These are phyloP conservation scores for Nymphaea colorata DNA, from an alignment of 164 flowering plant species.

Conservation along the genomic window DNA sequence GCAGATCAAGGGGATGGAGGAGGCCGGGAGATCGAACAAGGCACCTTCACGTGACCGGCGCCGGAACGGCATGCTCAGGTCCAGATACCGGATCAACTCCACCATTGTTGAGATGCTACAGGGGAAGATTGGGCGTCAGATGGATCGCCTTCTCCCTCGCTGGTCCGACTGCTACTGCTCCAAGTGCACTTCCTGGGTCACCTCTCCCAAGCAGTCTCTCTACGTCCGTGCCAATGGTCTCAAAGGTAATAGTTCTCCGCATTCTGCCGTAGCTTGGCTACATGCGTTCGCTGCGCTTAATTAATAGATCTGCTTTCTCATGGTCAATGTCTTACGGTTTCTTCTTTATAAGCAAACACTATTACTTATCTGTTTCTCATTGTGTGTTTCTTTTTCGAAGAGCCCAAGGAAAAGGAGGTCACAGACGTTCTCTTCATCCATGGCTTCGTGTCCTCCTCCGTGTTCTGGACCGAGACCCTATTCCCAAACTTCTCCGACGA, in stretches of 20 bases:
- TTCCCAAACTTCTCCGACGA: constrained; percentile 65
- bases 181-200: constrained; percentile 55
- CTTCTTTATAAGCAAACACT: too few species aligned
- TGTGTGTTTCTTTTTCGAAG: neutral
- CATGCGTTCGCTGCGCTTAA: neutral
- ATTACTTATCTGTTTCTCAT: too few species aligned
- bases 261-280: neutral
- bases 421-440: constrained; percentile 78
- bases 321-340: too few species aligned
- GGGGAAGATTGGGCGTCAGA: constrained; percentile 45
- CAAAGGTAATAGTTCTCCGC: constrained; percentile 28
- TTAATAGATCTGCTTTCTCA: neutral
- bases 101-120: constrained; percentile 76
- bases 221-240: constrained; percentile 47
- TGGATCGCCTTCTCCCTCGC: constrained; percentile 37
- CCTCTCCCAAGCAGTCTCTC: constrained; percentile 45
- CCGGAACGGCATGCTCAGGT: constrained; percentile 19
- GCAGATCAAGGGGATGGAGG: constrained; percentile 22
- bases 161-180: constrained; percentile 94
- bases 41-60: constrained; percentile 8
- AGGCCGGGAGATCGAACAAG: constrained; percentile 3
- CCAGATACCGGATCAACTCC: constrained; percentile 51
- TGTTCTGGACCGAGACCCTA: constrained; percentile 87
- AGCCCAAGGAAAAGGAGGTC: neutral
- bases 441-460: constrained; percentile 87